Percentiles rank a stretch among this genome's conserved stretches.
phyloP scores from a whole-genome alignment of 2,329 filamentous ascomycete genomes.

The Zymoseptoria crescenta region DNA sequence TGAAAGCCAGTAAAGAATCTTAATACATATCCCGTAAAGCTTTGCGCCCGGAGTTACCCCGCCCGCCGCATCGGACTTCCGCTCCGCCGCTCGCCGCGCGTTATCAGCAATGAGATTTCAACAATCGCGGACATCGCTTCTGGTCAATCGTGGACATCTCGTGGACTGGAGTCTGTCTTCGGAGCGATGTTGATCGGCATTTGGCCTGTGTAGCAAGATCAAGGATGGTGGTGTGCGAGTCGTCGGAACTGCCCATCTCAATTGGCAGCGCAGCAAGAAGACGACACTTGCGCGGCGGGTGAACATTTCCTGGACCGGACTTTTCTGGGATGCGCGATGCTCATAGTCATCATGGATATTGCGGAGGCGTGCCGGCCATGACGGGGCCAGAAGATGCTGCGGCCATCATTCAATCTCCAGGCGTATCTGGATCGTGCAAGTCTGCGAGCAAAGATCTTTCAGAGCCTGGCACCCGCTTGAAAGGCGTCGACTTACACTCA shows the following conservation, averaged over 20 bases:
- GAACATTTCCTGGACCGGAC: neutral
- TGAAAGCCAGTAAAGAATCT: neutral
- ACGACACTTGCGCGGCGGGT: neutral
- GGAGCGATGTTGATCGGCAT: neutral
- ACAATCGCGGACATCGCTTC: neutral
- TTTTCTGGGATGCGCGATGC: neutral
- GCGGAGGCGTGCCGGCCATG: neutral
- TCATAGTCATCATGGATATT: neutral
- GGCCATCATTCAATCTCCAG: too few relatives aligned
- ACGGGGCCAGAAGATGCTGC: neutral
- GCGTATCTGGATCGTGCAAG: neutral
- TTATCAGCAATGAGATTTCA: neutral
- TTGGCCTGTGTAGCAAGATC: neutral
- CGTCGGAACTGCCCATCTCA: neutral
- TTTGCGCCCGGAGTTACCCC: neutral
- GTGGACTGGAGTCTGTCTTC: neutral
- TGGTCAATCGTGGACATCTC: neutral
- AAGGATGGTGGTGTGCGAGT: too few relatives aligned
- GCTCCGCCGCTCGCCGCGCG: neutral
- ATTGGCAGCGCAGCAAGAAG: neutral
- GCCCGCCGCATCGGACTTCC: neutral
- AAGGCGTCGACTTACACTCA: neutral
- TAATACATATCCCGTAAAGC: neutral
- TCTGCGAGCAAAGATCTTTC: neutral
- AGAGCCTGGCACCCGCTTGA: too few relatives aligned